These are phyloP conservation scores for Penicillium sp. DNA, from an alignment of 2,329 filamentous ascomycete genomes.

Conservation along the genomic window DNA sequence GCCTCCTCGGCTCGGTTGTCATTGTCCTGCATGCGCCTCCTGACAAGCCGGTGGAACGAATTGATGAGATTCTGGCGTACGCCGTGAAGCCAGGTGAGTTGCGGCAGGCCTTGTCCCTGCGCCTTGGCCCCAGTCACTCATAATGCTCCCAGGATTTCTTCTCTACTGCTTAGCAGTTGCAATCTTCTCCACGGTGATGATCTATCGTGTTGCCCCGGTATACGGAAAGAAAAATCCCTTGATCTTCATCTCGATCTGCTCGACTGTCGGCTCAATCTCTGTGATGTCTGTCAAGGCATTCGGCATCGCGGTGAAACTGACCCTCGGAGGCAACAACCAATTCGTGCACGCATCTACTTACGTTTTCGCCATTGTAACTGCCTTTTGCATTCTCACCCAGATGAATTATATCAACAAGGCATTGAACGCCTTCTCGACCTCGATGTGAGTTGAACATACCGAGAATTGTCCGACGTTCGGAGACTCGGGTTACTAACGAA, in stretches of 20 bases:
- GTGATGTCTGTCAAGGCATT: slow-evolving; percentile 99
- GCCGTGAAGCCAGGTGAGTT: slow-evolving; percentile 83
- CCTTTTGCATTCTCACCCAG: slow-evolving; percentile 93
- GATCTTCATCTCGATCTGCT: slow-evolving; percentile 97
- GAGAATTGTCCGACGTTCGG: not conserved
- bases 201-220: slow-evolving; percentile 86
- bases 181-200: slow-evolving; percentile 88
- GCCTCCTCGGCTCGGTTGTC: slow-evolving; percentile 92
- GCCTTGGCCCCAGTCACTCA: not conserved
- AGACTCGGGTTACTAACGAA: slow-evolving; percentile 3
- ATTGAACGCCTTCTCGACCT: slow-evolving; percentile 92
- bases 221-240: slow-evolving; percentile 95
- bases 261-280: slow-evolving; percentile 92
- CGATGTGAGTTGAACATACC: slow-evolving; percentile 69
- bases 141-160: slow-evolving; percentile 70
- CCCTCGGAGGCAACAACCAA: slow-evolving; percentile 89
- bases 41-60: slow-evolving; percentile 85
- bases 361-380: slow-evolving; percentile 91
- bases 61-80: slow-evolving; percentile 88
- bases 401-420: slow-evolving; percentile 99
- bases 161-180: slow-evolving; percentile 79
- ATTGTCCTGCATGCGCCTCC: slow-evolving; percentile 97
- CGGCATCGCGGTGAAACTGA: slow-evolving; percentile 95
- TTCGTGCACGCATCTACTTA: slow-evolving; percentile 95
- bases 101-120: not conserved